Percentiles rank a stretch among this genome's conserved stretches.
Evolutionary conservation across 202 grass and related monocot species (phyloP).

Genomic region (Panicum virgatum): DNA sequence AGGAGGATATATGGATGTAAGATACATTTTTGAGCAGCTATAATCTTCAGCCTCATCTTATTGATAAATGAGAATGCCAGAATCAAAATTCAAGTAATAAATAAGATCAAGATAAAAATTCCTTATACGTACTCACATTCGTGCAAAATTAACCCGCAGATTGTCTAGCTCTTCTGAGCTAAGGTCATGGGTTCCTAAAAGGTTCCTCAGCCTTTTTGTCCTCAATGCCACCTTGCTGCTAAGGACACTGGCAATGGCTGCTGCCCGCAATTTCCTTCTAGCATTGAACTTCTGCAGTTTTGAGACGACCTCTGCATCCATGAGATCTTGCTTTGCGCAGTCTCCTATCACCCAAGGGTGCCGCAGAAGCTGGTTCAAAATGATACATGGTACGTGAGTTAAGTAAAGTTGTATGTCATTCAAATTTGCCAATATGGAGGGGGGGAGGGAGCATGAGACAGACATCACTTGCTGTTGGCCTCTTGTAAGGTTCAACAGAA

Average conservation of each 20-base stretch:
- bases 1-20: too few species aligned
- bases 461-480: constrained; percentile 65
- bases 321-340: constrained; percentile 62
- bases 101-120: background rate
- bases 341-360: constrained; percentile 80
- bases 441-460: constrained; percentile 14
- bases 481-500: constrained; percentile 64
- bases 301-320: too few species aligned
- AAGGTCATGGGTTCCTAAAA: constrained; percentile 69
- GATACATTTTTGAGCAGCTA: too few species aligned
- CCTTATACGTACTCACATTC: constrained; percentile 54
- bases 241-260: constrained; percentile 65
- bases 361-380: constrained; percentile 47
- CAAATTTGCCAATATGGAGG: background rate
- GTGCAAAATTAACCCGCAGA: constrained; percentile 47
- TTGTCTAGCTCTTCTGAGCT: constrained; percentile 63
- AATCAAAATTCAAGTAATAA: background rate
- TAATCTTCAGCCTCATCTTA: too few species aligned
- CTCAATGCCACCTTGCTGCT: constrained; percentile 62
- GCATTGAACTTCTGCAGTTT: constrained; percentile 81
- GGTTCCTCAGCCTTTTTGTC: constrained; percentile 63
- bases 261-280: constrained; percentile 62
- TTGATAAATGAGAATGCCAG: too few species aligned
- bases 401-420: background rate
- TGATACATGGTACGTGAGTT: background rate